These are phyloP conservation scores for Boletellus emodensis DNA, from an alignment of 768 basidiomycete genomes.

Conservation along the genomic window DNA sequence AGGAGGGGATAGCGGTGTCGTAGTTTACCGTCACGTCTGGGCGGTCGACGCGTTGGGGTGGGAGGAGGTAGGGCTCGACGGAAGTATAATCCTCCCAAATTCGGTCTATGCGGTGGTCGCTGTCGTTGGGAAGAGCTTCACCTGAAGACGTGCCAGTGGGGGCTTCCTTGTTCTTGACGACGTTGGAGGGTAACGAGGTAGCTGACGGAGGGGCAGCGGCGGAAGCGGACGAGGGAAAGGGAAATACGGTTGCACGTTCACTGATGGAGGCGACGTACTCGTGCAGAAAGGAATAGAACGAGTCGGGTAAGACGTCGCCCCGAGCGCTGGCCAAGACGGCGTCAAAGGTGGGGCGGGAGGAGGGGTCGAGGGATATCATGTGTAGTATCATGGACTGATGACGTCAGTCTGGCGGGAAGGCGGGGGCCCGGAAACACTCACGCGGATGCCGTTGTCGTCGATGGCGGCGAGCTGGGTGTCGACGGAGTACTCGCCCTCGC, in stretches of 20 bases:
- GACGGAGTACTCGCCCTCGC: slow-evolving; percentile 78
- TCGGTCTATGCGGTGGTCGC: slow-evolving; percentile 79
- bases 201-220: too few species aligned
- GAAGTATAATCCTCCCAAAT: slow-evolving; percentile 87
- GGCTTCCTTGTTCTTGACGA: slow-evolving; percentile 15
- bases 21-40: slow-evolving; percentile 58
- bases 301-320: slow-evolving; percentile 82
- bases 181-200: too few species aligned
- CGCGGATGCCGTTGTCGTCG: slow-evolving; percentile 78
- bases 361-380: slow-evolving; percentile 84
- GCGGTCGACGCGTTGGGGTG: slow-evolving; percentile 41
- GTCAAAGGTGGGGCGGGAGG: slow-evolving; percentile 77
- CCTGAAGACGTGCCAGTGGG: slow-evolving; percentile 20
- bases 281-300: slow-evolving; percentile 93
- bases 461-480: slow-evolving; percentile 69
- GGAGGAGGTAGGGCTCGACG: slow-evolving; percentile 64
- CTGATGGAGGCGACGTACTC: slow-evolving; percentile 82
- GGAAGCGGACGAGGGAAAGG: slow-evolving; percentile 34
- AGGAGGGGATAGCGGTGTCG: slow-evolving; percentile 28
- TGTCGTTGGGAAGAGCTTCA: slow-evolving; percentile 63
- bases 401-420: background rate
- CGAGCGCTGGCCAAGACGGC: slow-evolving; percentile 69
- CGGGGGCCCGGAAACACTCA: slow-evolving; percentile 37
- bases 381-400: slow-evolving; percentile 76
- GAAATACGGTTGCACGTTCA: slow-evolving; percentile 51